Evolutionary conservation across 805 yeast species (phyloP).

Genomic region (Metschnikowia corniflorae): DNA sequence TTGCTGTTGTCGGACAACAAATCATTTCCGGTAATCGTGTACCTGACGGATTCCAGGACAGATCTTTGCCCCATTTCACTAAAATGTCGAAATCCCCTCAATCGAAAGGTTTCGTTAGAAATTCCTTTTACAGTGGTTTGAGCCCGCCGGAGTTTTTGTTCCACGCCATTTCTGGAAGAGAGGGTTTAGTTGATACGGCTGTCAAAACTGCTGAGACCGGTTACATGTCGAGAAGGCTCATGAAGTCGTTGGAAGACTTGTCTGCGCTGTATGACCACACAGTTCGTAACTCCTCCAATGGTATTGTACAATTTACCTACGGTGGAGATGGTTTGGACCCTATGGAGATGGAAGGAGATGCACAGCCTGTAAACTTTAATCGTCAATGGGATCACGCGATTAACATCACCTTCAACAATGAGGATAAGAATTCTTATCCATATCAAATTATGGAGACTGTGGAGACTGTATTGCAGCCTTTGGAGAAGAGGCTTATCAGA

Average conservation of each 20-base stretch:
- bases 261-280: slow-evolving; percentile 91
- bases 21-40: slow-evolving; percentile 98
- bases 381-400: slow-evolving; percentile 94
- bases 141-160: slow-evolving; percentile 98
- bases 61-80: slow-evolving; percentile 94
- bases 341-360: slow-evolving; percentile 98
- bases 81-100: slow-evolving; percentile 96
- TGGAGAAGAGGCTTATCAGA: slow-evolving; percentile 58
- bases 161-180: slow-evolving; percentile 99
- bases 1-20: slow-evolving; percentile 99
- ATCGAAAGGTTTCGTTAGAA: slow-evolving; percentile 96
- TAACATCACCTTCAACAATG: slow-evolving; percentile 61
- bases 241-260: slow-evolving; percentile 96
- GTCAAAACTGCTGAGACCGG: slow-evolving; percentile 99
- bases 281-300: slow-evolving; percentile 91
- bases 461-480: slow-evolving; percentile 54
- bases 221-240: slow-evolving; percentile 94
- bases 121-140: slow-evolving; percentile 93
- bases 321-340: slow-evolving; percentile 99
- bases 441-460: slow-evolving; percentile 58
- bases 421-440: slow-evolving; percentile 61
- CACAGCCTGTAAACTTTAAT: slow-evolving; percentile 87
- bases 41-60: slow-evolving; percentile 99
- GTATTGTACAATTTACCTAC: slow-evolving; percentile 94
- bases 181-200: slow-evolving; percentile 98